Percentiles rank a stretch among this genome's conserved stretches.
phyloP scores from a whole-genome alignment of 306 rosid species.

The Dalbergia cochinchinensis region DNA sequence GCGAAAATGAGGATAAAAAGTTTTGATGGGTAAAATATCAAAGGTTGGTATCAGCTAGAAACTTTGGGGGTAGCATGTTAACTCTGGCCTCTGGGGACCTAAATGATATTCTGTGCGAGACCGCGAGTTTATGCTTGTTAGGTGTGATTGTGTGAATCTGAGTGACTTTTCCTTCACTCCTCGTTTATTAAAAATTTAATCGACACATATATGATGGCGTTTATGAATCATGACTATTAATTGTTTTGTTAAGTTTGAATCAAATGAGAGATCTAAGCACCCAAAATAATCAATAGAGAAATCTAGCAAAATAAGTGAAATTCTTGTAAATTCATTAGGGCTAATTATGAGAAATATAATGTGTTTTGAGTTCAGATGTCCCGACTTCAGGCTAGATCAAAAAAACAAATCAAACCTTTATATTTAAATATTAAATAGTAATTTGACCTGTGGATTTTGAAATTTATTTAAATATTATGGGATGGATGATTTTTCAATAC shows the following conservation, averaged over 20 bases:
- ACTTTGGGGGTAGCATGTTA: neutral
- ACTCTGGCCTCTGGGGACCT: too few relatives aligned
- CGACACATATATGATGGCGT: neutral
- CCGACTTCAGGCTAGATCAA: too few relatives aligned
- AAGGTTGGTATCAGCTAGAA: neutral
- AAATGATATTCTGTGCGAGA: too few relatives aligned
- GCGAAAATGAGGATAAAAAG: conserved; percentile 61
- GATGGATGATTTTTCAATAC: too few relatives aligned
- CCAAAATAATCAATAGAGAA: neutral
- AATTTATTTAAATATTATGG: too few relatives aligned
- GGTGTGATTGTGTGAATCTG: neutral
- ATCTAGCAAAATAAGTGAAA: neutral
- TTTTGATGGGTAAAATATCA: neutral
- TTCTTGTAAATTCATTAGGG: too few relatives aligned
- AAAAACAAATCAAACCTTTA: too few relatives aligned
- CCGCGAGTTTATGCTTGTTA: neutral
- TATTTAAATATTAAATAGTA: too few relatives aligned
- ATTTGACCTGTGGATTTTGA: too few relatives aligned
- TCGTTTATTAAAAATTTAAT: neutral
- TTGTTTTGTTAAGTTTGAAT: neutral
- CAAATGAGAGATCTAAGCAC: neutral
- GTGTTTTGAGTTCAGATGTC: too few relatives aligned
- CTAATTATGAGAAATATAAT: neutral
- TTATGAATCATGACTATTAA: neutral
- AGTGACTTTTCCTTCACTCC: neutral